Evolutionary conservation across 129 eudicot genomes (phyloP).

Genomic region (Rutidosis leptorrhynchoides): DNA sequence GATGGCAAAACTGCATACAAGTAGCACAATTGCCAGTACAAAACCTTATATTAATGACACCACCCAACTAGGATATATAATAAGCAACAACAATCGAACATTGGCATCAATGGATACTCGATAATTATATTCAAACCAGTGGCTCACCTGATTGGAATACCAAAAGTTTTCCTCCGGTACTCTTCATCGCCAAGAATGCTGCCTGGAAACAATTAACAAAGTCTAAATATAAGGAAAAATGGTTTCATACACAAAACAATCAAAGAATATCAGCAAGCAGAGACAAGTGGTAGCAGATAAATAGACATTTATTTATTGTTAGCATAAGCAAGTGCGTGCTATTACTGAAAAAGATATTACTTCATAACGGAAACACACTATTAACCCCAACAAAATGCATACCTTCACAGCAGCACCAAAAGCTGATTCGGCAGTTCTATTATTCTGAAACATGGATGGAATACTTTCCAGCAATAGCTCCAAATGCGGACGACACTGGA

Average conservation of each 20-base stretch:
- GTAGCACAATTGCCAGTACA: too few species aligned
- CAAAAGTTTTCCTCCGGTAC: conserved; percentile 87
- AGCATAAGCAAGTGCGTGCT: too few species aligned
- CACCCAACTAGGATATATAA: background rate
- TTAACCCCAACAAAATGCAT: background rate
- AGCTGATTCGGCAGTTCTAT: conserved; percentile 84
- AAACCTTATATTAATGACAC: too few species aligned
- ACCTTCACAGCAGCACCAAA: conserved; percentile 97
- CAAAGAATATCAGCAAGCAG: too few species aligned
- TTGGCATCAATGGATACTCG: conserved; percentile 1
- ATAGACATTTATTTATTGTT: too few species aligned
- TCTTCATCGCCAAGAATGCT: conserved; percentile 92
- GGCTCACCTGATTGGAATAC: conserved; percentile 95
- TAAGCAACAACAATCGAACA: background rate
- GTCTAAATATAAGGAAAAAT: too few species aligned
- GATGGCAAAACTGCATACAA: conserved; percentile 95
- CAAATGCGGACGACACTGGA: conserved; percentile 81
- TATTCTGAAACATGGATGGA: conserved; percentile 83
- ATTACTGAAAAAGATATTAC: too few species aligned
- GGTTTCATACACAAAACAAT: background rate
- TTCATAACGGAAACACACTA: background rate
- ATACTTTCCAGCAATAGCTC: conserved; percentile 86
- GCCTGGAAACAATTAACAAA: too few species aligned
- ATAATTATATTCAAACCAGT: too few species aligned
- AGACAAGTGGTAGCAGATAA: too few species aligned